Conservation (phyloP, 768 basidiomycete species). For the Cyathus striatus region DNA sequence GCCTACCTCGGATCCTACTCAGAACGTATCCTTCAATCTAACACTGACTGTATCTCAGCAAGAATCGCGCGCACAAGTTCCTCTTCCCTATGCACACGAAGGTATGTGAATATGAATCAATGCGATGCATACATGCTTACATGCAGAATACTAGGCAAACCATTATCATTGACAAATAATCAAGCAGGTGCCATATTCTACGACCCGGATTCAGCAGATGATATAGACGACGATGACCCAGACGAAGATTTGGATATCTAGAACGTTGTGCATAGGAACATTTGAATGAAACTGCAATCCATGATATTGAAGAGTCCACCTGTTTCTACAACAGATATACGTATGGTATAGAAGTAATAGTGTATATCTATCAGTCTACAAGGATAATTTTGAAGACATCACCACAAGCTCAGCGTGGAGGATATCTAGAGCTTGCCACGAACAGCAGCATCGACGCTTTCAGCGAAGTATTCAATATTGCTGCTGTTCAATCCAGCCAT, state of each 20-base stretch:
- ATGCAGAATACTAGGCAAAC: no score
- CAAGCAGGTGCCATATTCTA: conserved; percentile 62
- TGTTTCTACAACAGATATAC: no score
- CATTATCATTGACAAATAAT: no score
- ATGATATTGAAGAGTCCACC: no score
- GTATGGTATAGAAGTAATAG: no score
- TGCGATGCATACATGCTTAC: no score
- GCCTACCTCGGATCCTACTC: conserved; percentile 52
- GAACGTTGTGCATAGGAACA: conserved; percentile 4
- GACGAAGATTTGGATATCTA: conserved; percentile 91
- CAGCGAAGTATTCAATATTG: conserved; percentile 89
- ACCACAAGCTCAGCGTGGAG: no score
- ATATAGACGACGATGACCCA: conserved; percentile 93
- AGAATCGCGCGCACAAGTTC: conserved; percentile 73
- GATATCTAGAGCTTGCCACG: conserved; percentile 62
- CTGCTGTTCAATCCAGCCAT: conserved; percentile 85
- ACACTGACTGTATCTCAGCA: conserved; percentile 79
- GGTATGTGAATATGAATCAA: conserved; percentile 46
- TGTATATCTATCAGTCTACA: no score
- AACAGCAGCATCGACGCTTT: conserved; percentile 80
- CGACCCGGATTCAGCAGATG: conserved; percentile 91
- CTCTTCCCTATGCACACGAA: conserved; percentile 87
- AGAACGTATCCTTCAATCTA: conserved; percentile 84
- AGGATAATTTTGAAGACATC: no score
- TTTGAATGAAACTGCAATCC: no score